A percentile compares a stretch with the other conserved stretches of the same genome.
Conservation (phyloP, 192 early-diverging fungal species). For the Dissophora globulifera region DNA sequence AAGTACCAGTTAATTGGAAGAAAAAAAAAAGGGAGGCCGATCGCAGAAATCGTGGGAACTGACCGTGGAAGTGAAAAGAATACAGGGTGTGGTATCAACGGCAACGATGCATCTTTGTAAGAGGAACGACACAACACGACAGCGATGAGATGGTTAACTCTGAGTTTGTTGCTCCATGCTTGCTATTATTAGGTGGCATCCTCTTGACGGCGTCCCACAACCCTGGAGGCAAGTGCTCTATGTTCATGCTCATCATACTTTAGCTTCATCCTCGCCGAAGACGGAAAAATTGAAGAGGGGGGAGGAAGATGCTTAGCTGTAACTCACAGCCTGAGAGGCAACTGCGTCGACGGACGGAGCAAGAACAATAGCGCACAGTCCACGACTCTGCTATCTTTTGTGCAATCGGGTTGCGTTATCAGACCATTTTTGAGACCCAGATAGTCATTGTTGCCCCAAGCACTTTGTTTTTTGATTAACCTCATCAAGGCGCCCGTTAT, state of each 20-base stretch:
- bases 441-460: neutral
- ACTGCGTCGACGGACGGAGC: too few relatives aligned
- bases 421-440: too few relatives aligned
- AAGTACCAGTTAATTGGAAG: neutral
- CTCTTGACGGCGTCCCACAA: conserved; percentile 99
- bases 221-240: conserved; percentile 76
- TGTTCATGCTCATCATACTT: conserved; percentile 1
- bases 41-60: neutral
- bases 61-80: neutral
- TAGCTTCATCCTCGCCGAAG: neutral
- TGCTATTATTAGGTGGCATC: conserved; percentile 78
- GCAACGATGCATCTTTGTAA: too few relatives aligned
- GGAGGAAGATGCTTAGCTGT: neutral
- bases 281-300: too few relatives aligned
- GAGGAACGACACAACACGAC: too few relatives aligned
- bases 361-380: too few relatives aligned
- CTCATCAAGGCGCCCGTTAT: too few relatives aligned
- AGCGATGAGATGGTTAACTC: too few relatives aligned
- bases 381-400: too few relatives aligned
- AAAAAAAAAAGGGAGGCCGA: neutral
- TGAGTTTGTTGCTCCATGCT: too few relatives aligned
- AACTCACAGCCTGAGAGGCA: too few relatives aligned
- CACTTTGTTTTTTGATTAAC: neutral
- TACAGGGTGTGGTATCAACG: too few relatives aligned
- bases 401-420: conserved; percentile 14